A percentile compares a stretch with the other conserved stretches of the same genome.
phyloP scores from a whole-genome alignment of 495 filamentous ascomycete genomes.

The Penicillium parvum region DNA sequence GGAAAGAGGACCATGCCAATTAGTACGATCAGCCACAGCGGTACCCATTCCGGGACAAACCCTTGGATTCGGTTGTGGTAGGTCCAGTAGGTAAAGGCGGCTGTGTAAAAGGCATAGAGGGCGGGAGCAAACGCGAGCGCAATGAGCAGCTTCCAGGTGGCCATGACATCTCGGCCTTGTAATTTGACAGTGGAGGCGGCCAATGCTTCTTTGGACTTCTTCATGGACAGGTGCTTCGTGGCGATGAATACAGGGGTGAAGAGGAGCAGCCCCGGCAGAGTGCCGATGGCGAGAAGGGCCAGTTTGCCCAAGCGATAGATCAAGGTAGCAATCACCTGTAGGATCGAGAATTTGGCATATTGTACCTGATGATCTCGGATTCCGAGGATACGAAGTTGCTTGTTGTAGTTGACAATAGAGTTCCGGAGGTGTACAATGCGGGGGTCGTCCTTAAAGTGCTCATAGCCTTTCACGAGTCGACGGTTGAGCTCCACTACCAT shows the following conservation, averaged over 20 bases:
- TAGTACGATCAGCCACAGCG: conserved; percentile 70
- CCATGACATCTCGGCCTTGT: conserved; percentile 90
- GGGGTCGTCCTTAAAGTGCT: conserved; percentile 85
- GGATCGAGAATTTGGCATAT: conserved; percentile 77
- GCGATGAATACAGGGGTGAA: conserved; percentile 90
- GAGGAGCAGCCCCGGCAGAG: conserved; percentile 79
- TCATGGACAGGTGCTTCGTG: conserved; percentile 82
- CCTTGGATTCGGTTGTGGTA: conserved; percentile 78
- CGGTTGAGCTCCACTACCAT: conserved; percentile 96
- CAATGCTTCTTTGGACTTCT: conserved; percentile 85
- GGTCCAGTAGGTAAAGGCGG: conserved; percentile 69
- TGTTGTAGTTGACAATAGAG: conserved; percentile 82
- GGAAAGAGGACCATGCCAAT: conserved; percentile 77
- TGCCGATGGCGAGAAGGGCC: conserved; percentile 67
- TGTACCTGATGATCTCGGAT: conserved; percentile 94
- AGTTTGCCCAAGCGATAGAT: conserved; percentile 79
- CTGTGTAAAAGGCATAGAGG: conserved; percentile 77
- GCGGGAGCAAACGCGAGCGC: conserved; percentile 82
- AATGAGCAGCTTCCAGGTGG: conserved; percentile 97
- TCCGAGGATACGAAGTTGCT: conserved; percentile 75
- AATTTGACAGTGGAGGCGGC: conserved; percentile 93
- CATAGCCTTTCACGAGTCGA: conserved; percentile 86
- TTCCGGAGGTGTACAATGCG: conserved; percentile 76
- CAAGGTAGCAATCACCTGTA: conserved; percentile 68
- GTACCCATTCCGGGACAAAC: conserved; percentile 70